phyloP scores from a whole-genome alignment of 805 yeast species.

The Dipodascus geniculatus region DNA sequence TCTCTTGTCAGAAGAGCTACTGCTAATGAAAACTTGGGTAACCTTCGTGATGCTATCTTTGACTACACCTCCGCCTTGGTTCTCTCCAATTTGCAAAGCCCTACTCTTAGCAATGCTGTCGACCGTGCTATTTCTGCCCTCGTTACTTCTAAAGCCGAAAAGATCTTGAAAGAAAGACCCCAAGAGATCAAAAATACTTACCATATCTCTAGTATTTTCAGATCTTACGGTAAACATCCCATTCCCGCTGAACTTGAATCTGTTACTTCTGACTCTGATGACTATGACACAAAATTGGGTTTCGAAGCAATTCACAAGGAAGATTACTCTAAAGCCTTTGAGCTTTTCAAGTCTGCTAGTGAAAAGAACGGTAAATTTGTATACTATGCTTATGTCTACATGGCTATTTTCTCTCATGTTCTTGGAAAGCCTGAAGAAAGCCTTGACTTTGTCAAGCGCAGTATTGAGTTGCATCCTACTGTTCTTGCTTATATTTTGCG shows the following conservation, averaged over 20 bases:
- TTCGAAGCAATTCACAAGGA: conserved; percentile 40
- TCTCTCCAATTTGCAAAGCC: conserved; percentile 71
- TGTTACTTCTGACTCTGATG: conserved; percentile 47
- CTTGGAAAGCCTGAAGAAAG: conserved; percentile 62
- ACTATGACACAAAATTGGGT: conserved; percentile 53
- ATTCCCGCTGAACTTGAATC: conserved; percentile 35
- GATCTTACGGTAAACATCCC: conserved; percentile 58
- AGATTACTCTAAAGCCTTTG: conserved; percentile 52
- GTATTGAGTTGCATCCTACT: conserved; percentile 54
- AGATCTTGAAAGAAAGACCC: conserved; percentile 38
- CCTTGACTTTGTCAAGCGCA: conserved; percentile 47
- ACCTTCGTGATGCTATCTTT: conserved; percentile 74
- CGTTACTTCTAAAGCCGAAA: conserved; percentile 61
- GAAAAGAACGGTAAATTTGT: conserved; percentile 25
- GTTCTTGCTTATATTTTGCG: conserved; percentile 72
- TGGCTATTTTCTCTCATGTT: conserved; percentile 75
- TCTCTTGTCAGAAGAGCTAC: conserved; percentile 89
- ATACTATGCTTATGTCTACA: conserved; percentile 72
- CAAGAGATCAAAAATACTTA: conserved; percentile 63
- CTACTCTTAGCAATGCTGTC: conserved; percentile 63
- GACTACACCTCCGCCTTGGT: conserved; percentile 86
- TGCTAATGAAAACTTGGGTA: conserved; percentile 74
- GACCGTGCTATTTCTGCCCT: conserved; percentile 79
- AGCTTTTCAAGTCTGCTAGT: conserved; percentile 28
- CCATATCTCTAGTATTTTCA: conserved; percentile 74